Evolutionary conservation across 1,284 basidiomycete genomes (phyloP).

Genomic region (Fomitopsis betulina): DNA sequence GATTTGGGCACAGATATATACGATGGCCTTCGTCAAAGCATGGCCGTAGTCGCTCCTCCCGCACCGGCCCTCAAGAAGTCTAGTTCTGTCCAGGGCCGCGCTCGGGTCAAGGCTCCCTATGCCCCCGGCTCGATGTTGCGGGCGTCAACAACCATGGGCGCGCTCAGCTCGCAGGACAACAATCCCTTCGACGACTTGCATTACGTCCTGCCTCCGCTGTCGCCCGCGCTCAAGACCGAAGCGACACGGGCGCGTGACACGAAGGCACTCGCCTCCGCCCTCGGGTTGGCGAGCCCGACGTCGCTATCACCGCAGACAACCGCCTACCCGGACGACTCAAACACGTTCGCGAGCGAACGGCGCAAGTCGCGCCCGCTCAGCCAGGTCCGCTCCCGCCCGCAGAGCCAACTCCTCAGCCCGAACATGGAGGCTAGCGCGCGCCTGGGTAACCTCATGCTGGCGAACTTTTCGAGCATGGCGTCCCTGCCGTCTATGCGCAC

Average conservation of each 20-base stretch:
- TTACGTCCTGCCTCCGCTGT: conserved; percentile 26
- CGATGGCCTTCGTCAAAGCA: conserved; percentile 46
- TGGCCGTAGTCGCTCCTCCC: conserved; percentile 29
- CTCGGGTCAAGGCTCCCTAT: conserved; percentile 64
- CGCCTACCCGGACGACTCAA: conserved; percentile 66
- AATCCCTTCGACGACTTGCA: conserved; percentile 28
- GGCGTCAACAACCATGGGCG: conserved; percentile 27
- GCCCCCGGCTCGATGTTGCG: conserved; percentile 51
- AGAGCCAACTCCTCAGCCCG: conserved; percentile 24
- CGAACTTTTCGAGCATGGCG: conserved; percentile 40
- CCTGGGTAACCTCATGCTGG: conserved; percentile 57
- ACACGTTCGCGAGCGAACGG: conserved; percentile 50
- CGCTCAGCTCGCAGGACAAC: conserved; percentile 12
- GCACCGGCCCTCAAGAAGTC: conserved; percentile 24
- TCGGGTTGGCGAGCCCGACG: conserved; percentile 39
- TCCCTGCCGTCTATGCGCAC: conserved; percentile 26
- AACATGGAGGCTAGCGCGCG: conserved; percentile 39
- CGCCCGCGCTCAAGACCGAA: conserved; percentile 36
- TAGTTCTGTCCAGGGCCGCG: conserved; percentile 42
- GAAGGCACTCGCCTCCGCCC: conserved; percentile 46
- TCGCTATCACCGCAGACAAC: conserved; percentile 50
- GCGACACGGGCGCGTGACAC: conserved; percentile 45
- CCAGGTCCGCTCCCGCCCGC: conserved; percentile 11
- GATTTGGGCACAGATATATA: conserved; percentile 30
- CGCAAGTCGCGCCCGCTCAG: conserved; percentile 10